A percentile compares a stretch with the other conserved stretches of the same genome.
Conservation (phyloP, 1,139 yeast genomes). For the Sugiyamaella sp. region DNA sequence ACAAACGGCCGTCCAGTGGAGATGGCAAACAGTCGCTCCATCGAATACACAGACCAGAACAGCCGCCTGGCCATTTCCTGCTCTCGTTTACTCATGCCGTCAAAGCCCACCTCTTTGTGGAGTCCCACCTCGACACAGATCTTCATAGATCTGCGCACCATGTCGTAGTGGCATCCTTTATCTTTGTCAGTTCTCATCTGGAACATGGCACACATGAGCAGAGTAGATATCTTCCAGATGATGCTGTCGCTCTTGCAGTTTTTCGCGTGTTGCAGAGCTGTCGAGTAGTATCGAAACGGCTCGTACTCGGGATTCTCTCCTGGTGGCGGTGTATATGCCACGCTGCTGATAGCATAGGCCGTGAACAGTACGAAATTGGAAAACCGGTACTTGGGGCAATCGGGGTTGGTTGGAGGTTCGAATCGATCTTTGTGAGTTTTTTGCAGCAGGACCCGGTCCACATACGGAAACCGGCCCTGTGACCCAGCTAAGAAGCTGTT, state of each 20-base stretch:
- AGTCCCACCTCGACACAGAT: conserved; percentile 36
- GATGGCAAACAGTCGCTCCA: conserved; percentile 59
- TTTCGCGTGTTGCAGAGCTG: conserved; percentile 57
- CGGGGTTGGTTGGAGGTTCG: conserved; percentile 25
- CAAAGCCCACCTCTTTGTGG: conserved; percentile 31
- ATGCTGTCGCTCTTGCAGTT: conserved; percentile 47
- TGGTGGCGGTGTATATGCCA: conserved; percentile 15
- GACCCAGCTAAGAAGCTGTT: conserved; percentile 28
- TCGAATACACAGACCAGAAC: conserved; percentile 60
- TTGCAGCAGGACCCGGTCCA: conserved; percentile 30
- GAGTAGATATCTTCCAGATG: conserved; percentile 53
- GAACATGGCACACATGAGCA: conserved; percentile 53
- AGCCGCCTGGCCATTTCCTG: conserved; percentile 50
- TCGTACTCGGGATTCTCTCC: conserved; percentile 25
- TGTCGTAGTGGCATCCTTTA: conserved; percentile 53
- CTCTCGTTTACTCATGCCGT: conserved; percentile 34
- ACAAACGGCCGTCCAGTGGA: conserved; percentile 59
- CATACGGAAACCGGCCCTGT: conserved; percentile 32
- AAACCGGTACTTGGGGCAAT: conserved; percentile 33
- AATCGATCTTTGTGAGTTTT: conserved; percentile 31
- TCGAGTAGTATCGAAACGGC: conserved; percentile 52
- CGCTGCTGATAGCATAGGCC: conserved; percentile 32
- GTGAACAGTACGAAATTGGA: conserved; percentile 33
- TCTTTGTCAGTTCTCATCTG: conserved; percentile 61
- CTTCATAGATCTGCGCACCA: conserved; percentile 54